Base-by-base conservation (phyloP, 106 monocot species). In the Acorus calamus region DNA sequence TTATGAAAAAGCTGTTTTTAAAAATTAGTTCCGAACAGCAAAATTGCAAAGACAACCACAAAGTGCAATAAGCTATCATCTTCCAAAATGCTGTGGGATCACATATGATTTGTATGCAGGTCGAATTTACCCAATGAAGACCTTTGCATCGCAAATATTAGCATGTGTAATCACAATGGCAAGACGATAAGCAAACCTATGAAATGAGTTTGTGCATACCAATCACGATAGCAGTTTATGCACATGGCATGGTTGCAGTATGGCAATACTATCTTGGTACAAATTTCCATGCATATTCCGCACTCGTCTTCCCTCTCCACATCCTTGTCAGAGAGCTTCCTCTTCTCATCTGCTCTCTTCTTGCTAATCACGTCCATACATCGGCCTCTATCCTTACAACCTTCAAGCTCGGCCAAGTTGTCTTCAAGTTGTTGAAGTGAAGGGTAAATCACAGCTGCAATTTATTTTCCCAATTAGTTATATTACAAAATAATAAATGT, bases 241-340 rank as follows among this genome's bases (percentile, higher is more conserved):
- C 87, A 91, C 90, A 96, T 96, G 0, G 84, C 91, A 73, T 96
- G 96, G 66, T 80, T 91, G 85, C 90, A 96, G 52, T 71, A 85
- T 1, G 96, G 96, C 4, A 96, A 68, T 8, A 90, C 86, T 74
- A 90, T 94, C 65, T 89, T 93, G 41, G 89, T 89, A 67, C 83
- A 89, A 60, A 75, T 60, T 76, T 93, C 88, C 86, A 89, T 66
- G 52, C 89, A 89, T 52, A 89, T 89, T 3, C 86, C 86, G 63
- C 89, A 94, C 44, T 94, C 86, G 61, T 86, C 76, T 14, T 89
- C 89, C 55, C 81, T 83, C 56, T 89, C 89, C 52, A 47, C 8
- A 52, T 83, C 82, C 58, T 60, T 76, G 44, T 88, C 85, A 12
- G 76, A 55, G 52, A 69, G 12, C 61, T 70, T 78, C 54, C 69